These are phyloP conservation scores for Fusarium sp. DNA, from an alignment of 2,329 filamentous ascomycete genomes.

Conservation along the genomic window DNA sequence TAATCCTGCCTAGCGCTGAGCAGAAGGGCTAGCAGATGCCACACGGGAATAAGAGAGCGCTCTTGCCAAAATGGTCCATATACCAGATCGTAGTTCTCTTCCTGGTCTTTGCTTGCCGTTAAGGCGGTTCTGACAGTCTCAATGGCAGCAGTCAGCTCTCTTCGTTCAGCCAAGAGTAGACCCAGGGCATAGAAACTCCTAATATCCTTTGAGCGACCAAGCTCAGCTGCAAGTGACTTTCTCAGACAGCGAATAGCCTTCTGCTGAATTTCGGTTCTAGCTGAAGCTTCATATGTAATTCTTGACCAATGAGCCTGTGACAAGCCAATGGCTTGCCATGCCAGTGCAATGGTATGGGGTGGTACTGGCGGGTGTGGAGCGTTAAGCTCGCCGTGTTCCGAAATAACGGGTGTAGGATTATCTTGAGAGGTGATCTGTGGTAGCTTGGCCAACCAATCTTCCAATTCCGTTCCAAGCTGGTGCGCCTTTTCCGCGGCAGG, in stretches of 20 bases:
- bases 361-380: constrained; percentile 63
- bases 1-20: constrained; percentile 90
- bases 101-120: constrained; percentile 66
- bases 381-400: constrained; percentile 52
- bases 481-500: constrained; percentile 84
- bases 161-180: constrained; percentile 87
- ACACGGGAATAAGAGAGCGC: constrained; percentile 79
- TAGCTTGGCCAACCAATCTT: constrained; percentile 79
- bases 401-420: constrained; percentile 48
- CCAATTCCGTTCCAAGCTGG: constrained; percentile 76
- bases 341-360: constrained; percentile 72
- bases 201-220: constrained; percentile 75
- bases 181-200: constrained; percentile 85
- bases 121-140: constrained; percentile 84
- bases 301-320: constrained; percentile 90
- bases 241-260: constrained; percentile 83
- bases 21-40: constrained; percentile 90
- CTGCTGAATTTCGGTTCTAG: constrained; percentile 78
- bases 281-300: constrained; percentile 80
- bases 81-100: constrained; percentile 59
- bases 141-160: constrained; percentile 84
- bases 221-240: constrained; percentile 76
- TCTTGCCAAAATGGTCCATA: constrained; percentile 72
- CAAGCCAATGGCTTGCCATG: constrained; percentile 88
- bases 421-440: constrained; percentile 52